Conservation (phyloP, 768 basidiomycete species). For the Royoungia palumana region DNA sequence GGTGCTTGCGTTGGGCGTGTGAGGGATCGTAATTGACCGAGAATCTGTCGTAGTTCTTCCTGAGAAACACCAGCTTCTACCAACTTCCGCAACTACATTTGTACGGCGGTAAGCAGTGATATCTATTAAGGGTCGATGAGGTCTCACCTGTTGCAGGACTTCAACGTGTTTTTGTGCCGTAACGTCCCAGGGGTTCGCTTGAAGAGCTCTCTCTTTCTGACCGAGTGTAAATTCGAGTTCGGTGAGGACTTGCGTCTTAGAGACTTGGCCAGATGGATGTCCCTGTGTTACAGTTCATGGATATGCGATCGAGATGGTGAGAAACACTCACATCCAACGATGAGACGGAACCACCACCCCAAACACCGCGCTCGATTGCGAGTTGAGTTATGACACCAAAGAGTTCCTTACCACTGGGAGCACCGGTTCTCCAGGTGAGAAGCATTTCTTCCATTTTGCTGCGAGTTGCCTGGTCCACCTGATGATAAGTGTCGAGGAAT, state of each 20-base stretch:
- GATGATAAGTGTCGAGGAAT: conserved; percentile 84
- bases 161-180: conserved; percentile 67
- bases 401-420: conserved; percentile 74
- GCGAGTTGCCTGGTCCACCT: conserved; percentile 80
- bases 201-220: conserved; percentile 73
- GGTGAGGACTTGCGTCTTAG: conserved; percentile 75
- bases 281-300: conserved; percentile 24
- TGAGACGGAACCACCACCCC: conserved; percentile 54
- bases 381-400: conserved; percentile 80
- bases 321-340: conserved; percentile 37
- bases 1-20: conserved; percentile 41
- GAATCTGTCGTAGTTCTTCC: conserved; percentile 73
- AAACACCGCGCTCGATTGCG: conserved; percentile 81
- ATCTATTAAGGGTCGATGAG: not conserved
- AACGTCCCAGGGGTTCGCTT: conserved; percentile 70
- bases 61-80: conserved; percentile 81
- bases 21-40: conserved; percentile 63
- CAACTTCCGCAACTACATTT: conserved; percentile 57
- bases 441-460: conserved; percentile 99
- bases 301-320: not conserved
- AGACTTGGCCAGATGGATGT: conserved; percentile 48
- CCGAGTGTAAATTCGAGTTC: conserved; percentile 80
- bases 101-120: conserved; percentile 2
- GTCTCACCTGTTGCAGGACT: conserved; percentile 75
- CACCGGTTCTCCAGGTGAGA: conserved; percentile 88